Conservation (phyloP, 1,139 yeast species). For the Pichia sp. region DNA sequence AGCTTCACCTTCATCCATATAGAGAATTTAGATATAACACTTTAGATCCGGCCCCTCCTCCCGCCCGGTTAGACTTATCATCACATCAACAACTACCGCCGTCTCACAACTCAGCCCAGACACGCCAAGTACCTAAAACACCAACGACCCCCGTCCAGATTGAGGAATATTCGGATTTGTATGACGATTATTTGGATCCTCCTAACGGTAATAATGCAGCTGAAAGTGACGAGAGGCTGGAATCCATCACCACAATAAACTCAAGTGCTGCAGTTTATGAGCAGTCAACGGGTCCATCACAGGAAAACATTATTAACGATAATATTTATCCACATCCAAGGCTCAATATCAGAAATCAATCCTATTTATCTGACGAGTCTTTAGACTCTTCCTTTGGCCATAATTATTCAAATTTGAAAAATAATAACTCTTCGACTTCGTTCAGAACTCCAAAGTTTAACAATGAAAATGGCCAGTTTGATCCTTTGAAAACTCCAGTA, state of each 20-base stretch:
- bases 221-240: not conserved
- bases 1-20: too few relatives aligned
- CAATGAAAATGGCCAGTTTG: not conserved
- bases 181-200: constrained; percentile 15
- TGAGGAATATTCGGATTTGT: constrained; percentile 14
- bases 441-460: constrained; percentile 5
- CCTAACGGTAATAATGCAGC: constrained; percentile 6
- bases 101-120: not conserved
- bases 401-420: not conserved
- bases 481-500: not conserved
- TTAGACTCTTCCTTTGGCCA: constrained; percentile 8
- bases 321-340: not conserved
- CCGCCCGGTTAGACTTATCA: not conserved
- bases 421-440: not conserved
- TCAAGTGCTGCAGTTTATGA: constrained; percentile 11
- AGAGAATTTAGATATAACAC: not conserved
- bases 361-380: constrained; percentile 6
- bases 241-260: constrained; percentile 5
- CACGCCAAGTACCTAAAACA: not conserved
- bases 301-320: not conserved
- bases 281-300: constrained; percentile 7
- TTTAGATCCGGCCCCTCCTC: not conserved
- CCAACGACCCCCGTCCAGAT: constrained; percentile 8
- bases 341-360: constrained; percentile 4
- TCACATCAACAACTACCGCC: not conserved